Conservation (phyloP, 148 eudicot species). For the Beta vulgaris region DNA sequence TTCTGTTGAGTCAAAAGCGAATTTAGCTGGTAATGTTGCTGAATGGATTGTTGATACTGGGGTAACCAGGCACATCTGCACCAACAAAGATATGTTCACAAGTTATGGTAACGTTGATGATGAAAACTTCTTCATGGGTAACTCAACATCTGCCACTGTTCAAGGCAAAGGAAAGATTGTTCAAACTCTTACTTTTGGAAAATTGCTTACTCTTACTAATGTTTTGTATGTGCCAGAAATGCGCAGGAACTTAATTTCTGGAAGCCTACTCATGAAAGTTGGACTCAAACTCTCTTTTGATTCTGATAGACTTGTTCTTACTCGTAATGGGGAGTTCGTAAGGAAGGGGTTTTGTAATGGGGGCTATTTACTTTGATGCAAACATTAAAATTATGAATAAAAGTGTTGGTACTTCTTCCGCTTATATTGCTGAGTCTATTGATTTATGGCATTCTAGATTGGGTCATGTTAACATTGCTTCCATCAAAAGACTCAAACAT, state of each 20-base stretch:
- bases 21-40: neutral
- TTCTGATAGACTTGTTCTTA: no score
- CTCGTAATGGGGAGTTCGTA: no score
- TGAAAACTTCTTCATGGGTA: constrained; percentile 10
- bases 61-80: neutral
- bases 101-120: neutral
- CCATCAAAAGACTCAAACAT: neutral
- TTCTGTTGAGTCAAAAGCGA: neutral
- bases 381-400: neutral
- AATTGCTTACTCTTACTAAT: neutral
- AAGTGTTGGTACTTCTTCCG: neutral
- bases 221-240: neutral
- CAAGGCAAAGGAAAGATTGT: neutral
- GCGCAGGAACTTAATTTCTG: neutral
- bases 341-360: no score
- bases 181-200: neutral
- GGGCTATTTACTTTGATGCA: no score
- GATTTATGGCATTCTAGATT: neutral
- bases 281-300: no score
- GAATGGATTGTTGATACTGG: constrained; percentile 7
- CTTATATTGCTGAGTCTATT: constrained; percentile 12
- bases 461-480: neutral
- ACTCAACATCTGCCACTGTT: neutral
- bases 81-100: neutral
- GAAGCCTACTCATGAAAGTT: neutral